Evolutionary conservation across 2,329 filamentous ascomycete genomes (phyloP).

Genomic region (Fusarium sp.): DNA sequence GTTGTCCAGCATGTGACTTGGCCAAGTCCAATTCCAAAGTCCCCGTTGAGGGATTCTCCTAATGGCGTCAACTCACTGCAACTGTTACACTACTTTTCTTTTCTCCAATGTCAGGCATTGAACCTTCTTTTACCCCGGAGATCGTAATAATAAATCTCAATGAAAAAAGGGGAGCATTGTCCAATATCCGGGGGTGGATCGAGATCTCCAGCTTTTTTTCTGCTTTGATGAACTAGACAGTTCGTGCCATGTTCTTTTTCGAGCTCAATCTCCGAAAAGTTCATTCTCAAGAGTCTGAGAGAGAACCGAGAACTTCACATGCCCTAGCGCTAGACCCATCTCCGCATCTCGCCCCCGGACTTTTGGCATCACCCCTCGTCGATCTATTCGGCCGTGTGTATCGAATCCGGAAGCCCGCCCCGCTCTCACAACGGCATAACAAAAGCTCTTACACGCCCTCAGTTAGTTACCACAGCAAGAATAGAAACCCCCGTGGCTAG

Average conservation of each 20-base stretch:
- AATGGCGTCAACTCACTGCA: neutral
- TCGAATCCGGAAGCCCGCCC: constrained; percentile 37
- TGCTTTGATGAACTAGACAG: neutral
- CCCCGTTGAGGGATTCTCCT: neutral
- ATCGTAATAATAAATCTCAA: neutral
- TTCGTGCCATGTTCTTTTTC: neutral
- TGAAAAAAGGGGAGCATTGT: neutral
- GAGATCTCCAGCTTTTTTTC: neutral
- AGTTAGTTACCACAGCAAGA: neutral
- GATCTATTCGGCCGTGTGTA: constrained; percentile 40
- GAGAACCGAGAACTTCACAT: constrained; percentile 11
- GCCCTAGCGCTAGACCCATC: neutral
- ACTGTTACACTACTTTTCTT: neutral
- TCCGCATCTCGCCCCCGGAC: constrained; percentile 26
- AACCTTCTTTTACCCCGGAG: neutral
- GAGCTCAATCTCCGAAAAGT: constrained; percentile 9
- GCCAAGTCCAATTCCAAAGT: neutral
- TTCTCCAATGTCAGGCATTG: neutral
- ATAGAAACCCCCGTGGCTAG: neutral
- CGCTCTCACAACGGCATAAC: constrained; percentile 7
- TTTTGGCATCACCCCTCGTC: constrained; percentile 24
- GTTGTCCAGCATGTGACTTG: constrained; percentile 21
- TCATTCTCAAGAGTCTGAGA: neutral
- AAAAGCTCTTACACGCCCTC: neutral
- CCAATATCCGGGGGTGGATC: constrained; percentile 24